Conservation (phyloP, 1,139 yeast species). For the Candida gigantensis region DNA sequence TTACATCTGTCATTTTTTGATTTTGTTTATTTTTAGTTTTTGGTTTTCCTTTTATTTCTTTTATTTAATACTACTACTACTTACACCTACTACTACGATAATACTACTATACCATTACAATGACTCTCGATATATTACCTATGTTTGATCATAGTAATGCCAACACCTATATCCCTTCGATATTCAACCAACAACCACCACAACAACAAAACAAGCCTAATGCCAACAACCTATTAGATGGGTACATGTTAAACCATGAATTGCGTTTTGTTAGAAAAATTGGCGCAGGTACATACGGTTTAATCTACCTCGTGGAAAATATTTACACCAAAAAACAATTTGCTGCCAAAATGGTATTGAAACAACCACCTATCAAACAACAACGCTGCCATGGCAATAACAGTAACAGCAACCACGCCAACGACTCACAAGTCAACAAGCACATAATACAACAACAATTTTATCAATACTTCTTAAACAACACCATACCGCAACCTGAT, state of each 20-base stretch:
- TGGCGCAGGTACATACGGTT: constrained; percentile 92
- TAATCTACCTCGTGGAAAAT: constrained; percentile 73
- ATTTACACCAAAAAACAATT: constrained; percentile 46
- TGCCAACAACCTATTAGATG: constrained; percentile 23
- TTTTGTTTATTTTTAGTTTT: background rate
- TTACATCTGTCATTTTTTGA: no score
- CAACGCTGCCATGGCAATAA: no score
- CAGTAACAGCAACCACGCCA: constrained; percentile 6
- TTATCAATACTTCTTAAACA: constrained; percentile 29
- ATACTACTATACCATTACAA: no score
- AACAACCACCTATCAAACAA: constrained; percentile 31
- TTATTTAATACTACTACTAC: background rate
- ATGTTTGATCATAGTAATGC: background rate
- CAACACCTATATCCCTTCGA: background rate
- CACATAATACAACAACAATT: constrained; percentile 32
- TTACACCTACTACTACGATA: constrained; percentile 3
- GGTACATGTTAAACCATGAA: constrained; percentile 22
- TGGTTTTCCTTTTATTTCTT: background rate
- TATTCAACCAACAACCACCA: constrained; percentile 4
- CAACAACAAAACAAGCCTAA: constrained; percentile 11
- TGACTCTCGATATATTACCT: constrained; percentile 20
- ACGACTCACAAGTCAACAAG: constrained; percentile 33
- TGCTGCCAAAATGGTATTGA: constrained; percentile 77
- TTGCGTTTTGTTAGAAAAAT: constrained; percentile 50
- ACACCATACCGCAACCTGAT: constrained; percentile 16